Evolutionary conservation across 176 grass and related monocot species (phyloP).

Genomic region (barley (Hordeum vulgare)): DNA sequence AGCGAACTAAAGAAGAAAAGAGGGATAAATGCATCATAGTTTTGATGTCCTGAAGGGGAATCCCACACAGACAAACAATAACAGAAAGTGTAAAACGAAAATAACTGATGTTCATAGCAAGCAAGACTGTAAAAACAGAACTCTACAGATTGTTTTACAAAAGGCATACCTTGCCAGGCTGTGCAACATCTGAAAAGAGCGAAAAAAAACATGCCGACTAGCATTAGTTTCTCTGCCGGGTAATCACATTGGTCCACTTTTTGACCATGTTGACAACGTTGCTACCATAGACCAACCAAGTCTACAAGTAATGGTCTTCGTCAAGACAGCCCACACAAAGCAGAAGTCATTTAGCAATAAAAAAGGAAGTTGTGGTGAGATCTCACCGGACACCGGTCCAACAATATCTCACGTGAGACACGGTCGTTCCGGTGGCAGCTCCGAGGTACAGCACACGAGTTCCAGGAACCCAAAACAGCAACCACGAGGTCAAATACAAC

Average conservation of each 20-base stretch:
- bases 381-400: slow-evolving; percentile 44
- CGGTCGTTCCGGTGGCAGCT: slow-evolving; percentile 66
- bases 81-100: too few relatives aligned
- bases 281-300: slow-evolving; percentile 64
- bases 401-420: slow-evolving; percentile 84
- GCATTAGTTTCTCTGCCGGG: slow-evolving; percentile 70
- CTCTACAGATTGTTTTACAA: background rate
- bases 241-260: slow-evolving; percentile 91
- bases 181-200: slow-evolving; percentile 91
- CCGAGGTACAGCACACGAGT: slow-evolving; percentile 62
- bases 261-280: slow-evolving; percentile 94
- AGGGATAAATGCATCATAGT: slow-evolving; percentile 49
- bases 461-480: slow-evolving; percentile 46
- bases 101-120: background rate
- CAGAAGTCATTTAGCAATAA: background rate
- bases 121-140: background rate
- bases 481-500: background rate
- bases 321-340: background rate
- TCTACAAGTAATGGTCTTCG: background rate
- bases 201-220: slow-evolving; percentile 86
- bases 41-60: slow-evolving; percentile 80
- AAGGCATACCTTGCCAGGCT: slow-evolving; percentile 71
- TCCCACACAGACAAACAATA: too few relatives aligned
- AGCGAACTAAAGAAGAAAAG: background rate
- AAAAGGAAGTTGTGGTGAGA: background rate